phyloP scores from a whole-genome alignment of 2,329 filamentous ascomycete species.

The Exophiala calicioides region DNA sequence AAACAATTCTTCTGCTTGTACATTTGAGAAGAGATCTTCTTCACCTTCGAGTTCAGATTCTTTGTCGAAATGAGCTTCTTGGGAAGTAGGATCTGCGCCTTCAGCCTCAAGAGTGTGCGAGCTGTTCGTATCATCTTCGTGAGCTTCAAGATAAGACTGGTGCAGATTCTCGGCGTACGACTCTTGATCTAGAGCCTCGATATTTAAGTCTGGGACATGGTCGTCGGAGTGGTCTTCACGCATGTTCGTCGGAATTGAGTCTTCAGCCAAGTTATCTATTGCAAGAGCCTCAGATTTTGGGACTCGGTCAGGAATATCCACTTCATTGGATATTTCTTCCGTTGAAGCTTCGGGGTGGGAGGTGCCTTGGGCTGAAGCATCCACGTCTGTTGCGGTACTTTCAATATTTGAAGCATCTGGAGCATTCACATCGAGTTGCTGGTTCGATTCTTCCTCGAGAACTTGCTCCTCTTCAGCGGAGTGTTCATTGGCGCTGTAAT shows the following conservation, averaged over 20 bases:
- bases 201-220: conserved; percentile 2
- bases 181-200: background rate
- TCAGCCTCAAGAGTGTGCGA: conserved; percentile 23
- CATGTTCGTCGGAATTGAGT: too few relatives aligned
- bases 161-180: background rate
- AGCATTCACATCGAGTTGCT: background rate
- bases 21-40: conserved; percentile 4
- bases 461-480: background rate
- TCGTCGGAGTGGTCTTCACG: conserved; percentile 9
- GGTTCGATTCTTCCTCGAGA: background rate
- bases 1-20: conserved; percentile 13
- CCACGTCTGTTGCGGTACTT: background rate
- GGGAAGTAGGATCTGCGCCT: background rate
- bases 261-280: too few relatives aligned
- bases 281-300: background rate
- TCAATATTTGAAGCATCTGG: background rate
- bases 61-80: conserved; percentile 2
- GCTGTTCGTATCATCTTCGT: conserved; percentile 20
- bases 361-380: background rate
- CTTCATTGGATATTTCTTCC: background rate
- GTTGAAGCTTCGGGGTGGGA: background rate
- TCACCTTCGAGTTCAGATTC: conserved; percentile 2
- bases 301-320: background rate
- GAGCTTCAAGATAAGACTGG: conserved; percentile 1
- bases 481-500: conserved; percentile 2